Evolutionary conservation across 1,139 yeast genomes (phyloP).

Genomic region (Geotrichum reessii): DNA sequence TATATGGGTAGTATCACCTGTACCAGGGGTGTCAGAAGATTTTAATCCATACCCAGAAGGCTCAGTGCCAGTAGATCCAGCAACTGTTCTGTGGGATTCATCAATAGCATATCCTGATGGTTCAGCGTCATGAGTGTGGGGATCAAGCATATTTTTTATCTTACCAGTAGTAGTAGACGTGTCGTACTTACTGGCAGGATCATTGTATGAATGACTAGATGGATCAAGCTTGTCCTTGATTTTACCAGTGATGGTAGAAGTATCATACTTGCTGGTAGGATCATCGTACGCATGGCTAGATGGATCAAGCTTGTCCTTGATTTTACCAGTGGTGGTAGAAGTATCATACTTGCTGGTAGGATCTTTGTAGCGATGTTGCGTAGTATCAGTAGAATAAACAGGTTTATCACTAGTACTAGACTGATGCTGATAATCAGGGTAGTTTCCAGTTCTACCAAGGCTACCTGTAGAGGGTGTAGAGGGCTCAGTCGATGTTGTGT

Average conservation of each 20-base stretch:
- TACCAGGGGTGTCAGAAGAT: not conserved
- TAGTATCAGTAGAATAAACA: not conserved
- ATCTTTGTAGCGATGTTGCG: slow-evolving; percentile 1
- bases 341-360: slow-evolving; percentile 15
- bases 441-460: slow-evolving; percentile 2
- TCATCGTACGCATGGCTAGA: not conserved
- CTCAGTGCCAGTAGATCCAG: not conserved
- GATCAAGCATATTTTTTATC: slow-evolving; percentile 9
- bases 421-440: not conserved
- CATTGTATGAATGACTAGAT: slow-evolving; percentile 3
- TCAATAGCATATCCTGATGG: not conserved
- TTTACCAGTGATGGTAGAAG: slow-evolving; percentile 1
- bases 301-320: slow-evolving; percentile 2
- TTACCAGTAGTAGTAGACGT: slow-evolving; percentile 8
- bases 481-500: not conserved
- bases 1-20: slow-evolving; percentile 1
- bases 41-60: not conserved
- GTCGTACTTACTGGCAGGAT: slow-evolving; percentile 12
- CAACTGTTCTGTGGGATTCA: not conserved
- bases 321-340: slow-evolving; percentile 3
- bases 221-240: slow-evolving; percentile 7
- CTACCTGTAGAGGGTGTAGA: not conserved
- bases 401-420: not conserved
- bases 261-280: slow-evolving; percentile 10
- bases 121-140: slow-evolving; percentile 1